Evolutionary conservation across 2,329 filamentous ascomycete species (phyloP).

Genomic region (Verticillium klebahnii): DNA sequence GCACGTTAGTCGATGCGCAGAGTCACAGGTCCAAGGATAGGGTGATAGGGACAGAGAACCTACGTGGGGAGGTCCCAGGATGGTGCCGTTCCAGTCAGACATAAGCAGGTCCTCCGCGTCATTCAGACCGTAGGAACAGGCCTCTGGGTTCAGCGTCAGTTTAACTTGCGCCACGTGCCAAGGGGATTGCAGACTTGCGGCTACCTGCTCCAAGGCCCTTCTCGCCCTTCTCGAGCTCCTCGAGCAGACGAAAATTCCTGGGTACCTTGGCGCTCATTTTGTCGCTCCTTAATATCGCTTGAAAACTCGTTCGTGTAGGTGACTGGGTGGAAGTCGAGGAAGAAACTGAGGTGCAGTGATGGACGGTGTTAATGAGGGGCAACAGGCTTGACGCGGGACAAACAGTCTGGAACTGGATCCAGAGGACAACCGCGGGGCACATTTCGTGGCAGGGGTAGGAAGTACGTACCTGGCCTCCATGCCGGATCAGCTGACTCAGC

Average conservation of each 20-base stretch:
- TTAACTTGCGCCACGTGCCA: not conserved
- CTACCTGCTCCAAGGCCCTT: constrained; percentile 89
- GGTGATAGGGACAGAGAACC: constrained; percentile 26
- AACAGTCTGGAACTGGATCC: not conserved
- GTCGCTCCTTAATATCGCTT: constrained; percentile 1
- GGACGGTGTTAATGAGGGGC: constrained; percentile 7
- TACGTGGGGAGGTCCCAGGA: constrained; percentile 93
- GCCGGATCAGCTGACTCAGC: not conserved
- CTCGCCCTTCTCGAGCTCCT: constrained; percentile 98
- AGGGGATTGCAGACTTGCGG: constrained; percentile 17
- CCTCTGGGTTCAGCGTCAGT: constrained; percentile 54
- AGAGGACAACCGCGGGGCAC: not conserved
- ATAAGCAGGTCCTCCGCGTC: constrained; percentile 93
- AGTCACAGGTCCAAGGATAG: not conserved
- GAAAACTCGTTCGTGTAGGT: not conserved
- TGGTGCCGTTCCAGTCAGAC: constrained; percentile 98
- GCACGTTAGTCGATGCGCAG: constrained; percentile 7
- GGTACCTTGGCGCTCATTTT: constrained; percentile 61
- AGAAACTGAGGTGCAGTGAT: constrained; percentile 3
- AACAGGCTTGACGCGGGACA: not conserved
- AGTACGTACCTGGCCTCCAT: not conserved
- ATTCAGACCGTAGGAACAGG: constrained; percentile 93
- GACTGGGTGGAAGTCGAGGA: not conserved
- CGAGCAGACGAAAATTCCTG: constrained; percentile 91
- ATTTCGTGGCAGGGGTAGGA: not conserved